These are phyloP conservation scores for Trichophyton mentagrophytes DNA, from an alignment of 2,329 filamentous ascomycete species.

Conservation along the genomic window DNA sequence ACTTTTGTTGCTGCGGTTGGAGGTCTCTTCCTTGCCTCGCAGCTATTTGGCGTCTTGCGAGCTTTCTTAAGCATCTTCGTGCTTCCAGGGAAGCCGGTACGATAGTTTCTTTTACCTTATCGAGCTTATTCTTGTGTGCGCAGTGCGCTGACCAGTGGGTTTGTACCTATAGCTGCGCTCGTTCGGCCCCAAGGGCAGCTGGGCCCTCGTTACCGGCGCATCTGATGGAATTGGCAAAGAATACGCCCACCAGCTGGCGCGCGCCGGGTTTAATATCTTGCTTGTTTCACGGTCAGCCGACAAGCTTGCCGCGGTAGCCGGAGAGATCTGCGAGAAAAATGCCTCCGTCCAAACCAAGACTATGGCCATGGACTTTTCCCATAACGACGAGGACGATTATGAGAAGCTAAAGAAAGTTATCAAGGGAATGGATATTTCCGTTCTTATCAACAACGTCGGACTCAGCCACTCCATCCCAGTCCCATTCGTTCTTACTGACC, in stretches of 20 bases:
- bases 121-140: background rate
- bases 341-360: constrained; percentile 58
- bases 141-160: background rate
- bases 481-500: constrained; percentile 66
- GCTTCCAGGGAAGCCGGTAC: constrained; percentile 41
- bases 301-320: constrained; percentile 67
- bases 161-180: constrained; percentile 54
- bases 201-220: constrained; percentile 88
- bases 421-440: constrained; percentile 62
- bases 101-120: constrained; percentile 9
- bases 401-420: constrained; percentile 56
- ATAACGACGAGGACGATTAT: constrained; percentile 70
- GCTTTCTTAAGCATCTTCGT: constrained; percentile 58
- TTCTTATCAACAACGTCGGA: constrained; percentile 94
- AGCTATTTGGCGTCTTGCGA: constrained; percentile 46
- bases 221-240: constrained; percentile 97
- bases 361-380: constrained; percentile 82
- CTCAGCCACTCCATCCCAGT: constrained; percentile 89
- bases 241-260: constrained; percentile 78
- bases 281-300: constrained; percentile 91
- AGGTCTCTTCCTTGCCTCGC: constrained; percentile 44
- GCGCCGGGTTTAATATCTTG: constrained; percentile 85
- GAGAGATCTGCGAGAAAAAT: constrained; percentile 58
- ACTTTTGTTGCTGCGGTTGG: constrained; percentile 37
- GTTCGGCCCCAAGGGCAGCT: constrained; percentile 83